A percentile compares a stretch with the other conserved stretches of the same genome.
phyloP scores from a whole-genome alignment of 139 green algal genomes.

The Chlorella sp. region DNA sequence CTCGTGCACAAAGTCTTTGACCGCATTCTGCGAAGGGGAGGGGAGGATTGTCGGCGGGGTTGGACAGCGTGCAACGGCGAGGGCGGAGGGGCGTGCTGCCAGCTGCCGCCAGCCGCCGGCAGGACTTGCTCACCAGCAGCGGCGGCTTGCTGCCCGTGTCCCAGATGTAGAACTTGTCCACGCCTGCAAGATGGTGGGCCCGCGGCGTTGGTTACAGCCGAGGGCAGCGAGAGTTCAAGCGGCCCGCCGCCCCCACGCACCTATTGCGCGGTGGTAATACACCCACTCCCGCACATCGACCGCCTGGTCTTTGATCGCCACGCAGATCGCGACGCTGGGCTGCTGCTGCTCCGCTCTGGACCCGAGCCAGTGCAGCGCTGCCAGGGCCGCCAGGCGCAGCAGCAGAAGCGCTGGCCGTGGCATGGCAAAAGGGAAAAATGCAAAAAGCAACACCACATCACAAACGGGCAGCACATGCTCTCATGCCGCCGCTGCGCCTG shows the following conservation, averaged over 20 bases:
- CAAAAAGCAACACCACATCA: no score
- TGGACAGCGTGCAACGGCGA: no score
- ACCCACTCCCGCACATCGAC: conserved; percentile 55
- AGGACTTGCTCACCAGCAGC: not conserved
- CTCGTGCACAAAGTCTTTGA: conserved; percentile 42
- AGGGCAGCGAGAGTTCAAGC: not conserved
- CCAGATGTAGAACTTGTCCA: conserved; percentile 49
- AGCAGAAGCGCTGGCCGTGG: not conserved
- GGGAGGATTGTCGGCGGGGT: not conserved
- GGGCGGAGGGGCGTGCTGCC: no score
- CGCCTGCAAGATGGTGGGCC: not conserved
- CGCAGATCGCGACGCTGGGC: conserved; percentile 46
- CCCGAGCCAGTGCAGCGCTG: no score
- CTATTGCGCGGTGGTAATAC: conserved; percentile 52
- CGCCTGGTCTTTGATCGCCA: conserved; percentile 47
- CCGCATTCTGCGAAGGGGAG: conserved; percentile 24
- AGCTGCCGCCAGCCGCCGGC: not conserved
- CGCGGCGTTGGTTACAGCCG: no score
- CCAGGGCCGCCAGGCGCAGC: not conserved
- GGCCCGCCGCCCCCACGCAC: not conserved
- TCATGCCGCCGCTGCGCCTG: no score
- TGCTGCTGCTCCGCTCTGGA: not conserved
- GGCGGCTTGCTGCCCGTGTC: conserved; percentile 54
- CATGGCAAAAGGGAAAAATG: no score
- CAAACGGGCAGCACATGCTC: no score